Percentiles rank a stretch among this genome's conserved stretches.
These are phyloP conservation scores for Hsuehochloa calcarea DNA, from an alignment of 176 grass and related monocot species.

Conservation along the genomic window DNA sequence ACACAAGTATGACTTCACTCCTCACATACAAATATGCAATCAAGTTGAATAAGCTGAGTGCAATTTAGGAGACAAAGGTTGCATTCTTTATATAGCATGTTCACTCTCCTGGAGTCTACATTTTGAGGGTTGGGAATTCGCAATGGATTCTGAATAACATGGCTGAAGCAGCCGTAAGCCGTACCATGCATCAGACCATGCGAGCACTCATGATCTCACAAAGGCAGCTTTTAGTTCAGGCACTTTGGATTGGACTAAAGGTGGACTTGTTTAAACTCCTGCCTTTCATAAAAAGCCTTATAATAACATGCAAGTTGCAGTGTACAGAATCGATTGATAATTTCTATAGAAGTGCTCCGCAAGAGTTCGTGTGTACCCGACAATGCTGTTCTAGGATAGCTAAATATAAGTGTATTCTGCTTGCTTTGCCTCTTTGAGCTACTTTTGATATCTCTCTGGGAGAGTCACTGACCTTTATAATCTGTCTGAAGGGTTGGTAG, in stretches of 20 bases:
- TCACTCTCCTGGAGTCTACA: slow-evolving; percentile 15
- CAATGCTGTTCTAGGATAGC: slow-evolving; percentile 37
- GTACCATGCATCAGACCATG: slow-evolving; percentile 26
- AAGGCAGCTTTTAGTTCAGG: slow-evolving; percentile 12
- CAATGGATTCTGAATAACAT: slow-evolving; percentile 28
- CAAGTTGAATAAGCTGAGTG: slow-evolving; percentile 36
- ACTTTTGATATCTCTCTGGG: slow-evolving; percentile 44
- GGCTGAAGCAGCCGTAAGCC: slow-evolving; percentile 17
- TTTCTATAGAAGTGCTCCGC: slow-evolving; percentile 30
- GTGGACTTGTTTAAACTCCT: slow-evolving; percentile 22
- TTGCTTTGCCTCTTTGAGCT: slow-evolving; percentile 30
- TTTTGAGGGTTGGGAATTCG: slow-evolving; percentile 28
- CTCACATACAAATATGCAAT: slow-evolving; percentile 32
- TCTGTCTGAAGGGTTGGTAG: slow-evolving; percentile 44
- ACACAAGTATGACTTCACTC: slow-evolving; percentile 9
- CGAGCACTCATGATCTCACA: slow-evolving; percentile 20
- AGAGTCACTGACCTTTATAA: slow-evolving; percentile 14
- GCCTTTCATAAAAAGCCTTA: slow-evolving; percentile 13
- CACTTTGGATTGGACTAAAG: slow-evolving; percentile 35
- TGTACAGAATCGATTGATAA: slow-evolving; percentile 34
- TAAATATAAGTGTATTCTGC: slow-evolving; percentile 30
- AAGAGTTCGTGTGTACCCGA: slow-evolving; percentile 50
- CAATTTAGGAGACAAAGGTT: slow-evolving; percentile 35
- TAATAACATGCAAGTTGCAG: slow-evolving; percentile 37
- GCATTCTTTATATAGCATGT: slow-evolving; percentile 28